Evolutionary conservation across 2,329 filamentous ascomycete genomes (phyloP).

Genomic region (Dactylonectria macrodidyma): DNA sequence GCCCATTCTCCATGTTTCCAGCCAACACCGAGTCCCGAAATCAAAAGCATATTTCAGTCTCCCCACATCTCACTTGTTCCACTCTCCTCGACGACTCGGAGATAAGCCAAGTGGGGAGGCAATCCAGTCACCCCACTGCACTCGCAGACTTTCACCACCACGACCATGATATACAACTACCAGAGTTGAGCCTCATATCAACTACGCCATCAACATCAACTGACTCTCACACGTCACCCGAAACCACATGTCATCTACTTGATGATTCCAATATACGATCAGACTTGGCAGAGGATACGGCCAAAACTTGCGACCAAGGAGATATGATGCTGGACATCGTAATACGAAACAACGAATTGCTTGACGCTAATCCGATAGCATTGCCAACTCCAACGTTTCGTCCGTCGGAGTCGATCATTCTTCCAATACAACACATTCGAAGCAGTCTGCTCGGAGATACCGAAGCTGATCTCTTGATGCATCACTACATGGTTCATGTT

Average conservation of each 20-base stretch:
- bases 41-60: not conserved
- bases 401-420: not conserved
- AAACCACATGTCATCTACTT: too few species aligned
- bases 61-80: too few species aligned
- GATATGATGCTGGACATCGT: too few species aligned
- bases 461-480: constrained; percentile 21
- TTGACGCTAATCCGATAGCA: not conserved
- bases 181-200: too few species aligned
- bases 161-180: too few species aligned
- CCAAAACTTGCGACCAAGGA: too few species aligned
- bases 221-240: too few species aligned
- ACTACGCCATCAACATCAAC: too few species aligned
- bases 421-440: constrained; percentile 6
- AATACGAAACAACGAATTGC: too few species aligned
- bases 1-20: constrained; percentile 26
- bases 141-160: too few species aligned
- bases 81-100: not conserved
- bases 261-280: too few species aligned
- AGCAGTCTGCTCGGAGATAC: constrained; percentile 15
- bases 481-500: constrained; percentile 31
- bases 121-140: not conserved
- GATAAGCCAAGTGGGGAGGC: not conserved
- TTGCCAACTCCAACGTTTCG: not conserved
- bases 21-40: not conserved
- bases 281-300: too few species aligned